These are phyloP conservation scores for Nakazawaea laoshanensis DNA, from an alignment of 805 yeast genomes.

Conservation along the genomic window DNA sequence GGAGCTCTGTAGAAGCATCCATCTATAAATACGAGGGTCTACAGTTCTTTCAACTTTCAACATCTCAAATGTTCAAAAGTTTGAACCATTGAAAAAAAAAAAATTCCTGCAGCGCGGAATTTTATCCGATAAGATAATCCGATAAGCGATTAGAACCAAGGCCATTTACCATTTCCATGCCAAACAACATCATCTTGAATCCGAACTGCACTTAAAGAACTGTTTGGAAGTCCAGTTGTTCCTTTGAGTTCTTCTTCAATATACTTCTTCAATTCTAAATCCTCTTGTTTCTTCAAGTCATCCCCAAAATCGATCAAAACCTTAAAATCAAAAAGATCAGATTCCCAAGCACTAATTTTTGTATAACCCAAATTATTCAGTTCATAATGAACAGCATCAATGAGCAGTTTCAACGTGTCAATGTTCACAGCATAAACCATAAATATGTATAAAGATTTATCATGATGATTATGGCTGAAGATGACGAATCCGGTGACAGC, in stretches of 20 bases:
- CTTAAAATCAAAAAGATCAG: constrained; percentile 16
- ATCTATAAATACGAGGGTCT: constrained; percentile 13
- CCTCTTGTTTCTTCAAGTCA: constrained; percentile 6
- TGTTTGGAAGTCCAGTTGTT: constrained; percentile 12
- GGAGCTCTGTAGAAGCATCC: constrained; percentile 16
- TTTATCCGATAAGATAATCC: not conserved
- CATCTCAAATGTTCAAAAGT: not conserved
- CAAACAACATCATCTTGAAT: constrained; percentile 14
- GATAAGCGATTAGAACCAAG: constrained; percentile 16
- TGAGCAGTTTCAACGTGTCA: constrained; percentile 11
- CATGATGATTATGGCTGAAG: constrained; percentile 31
- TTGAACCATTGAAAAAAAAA: not conserved
- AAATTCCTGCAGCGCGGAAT: not conserved
- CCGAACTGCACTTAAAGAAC: constrained; percentile 15
- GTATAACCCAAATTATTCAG: constrained; percentile 10
- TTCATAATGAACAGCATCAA: constrained; percentile 12
- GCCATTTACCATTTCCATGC: constrained; percentile 19
- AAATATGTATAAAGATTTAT: constrained; percentile 12
- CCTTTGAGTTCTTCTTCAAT: constrained; percentile 12
- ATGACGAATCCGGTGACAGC: constrained; percentile 23
- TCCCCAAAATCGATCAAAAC: constrained; percentile 4
- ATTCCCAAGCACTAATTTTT: constrained; percentile 17
- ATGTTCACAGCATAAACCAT: constrained; percentile 13
- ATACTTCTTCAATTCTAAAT: constrained; percentile 8
- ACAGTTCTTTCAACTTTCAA: constrained; percentile 13